Percentiles rank a stretch among this genome's conserved stretches.
phyloP scores from a whole-genome alignment of 2,329 filamentous ascomycete genomes.

The Cercospora sp. region DNA sequence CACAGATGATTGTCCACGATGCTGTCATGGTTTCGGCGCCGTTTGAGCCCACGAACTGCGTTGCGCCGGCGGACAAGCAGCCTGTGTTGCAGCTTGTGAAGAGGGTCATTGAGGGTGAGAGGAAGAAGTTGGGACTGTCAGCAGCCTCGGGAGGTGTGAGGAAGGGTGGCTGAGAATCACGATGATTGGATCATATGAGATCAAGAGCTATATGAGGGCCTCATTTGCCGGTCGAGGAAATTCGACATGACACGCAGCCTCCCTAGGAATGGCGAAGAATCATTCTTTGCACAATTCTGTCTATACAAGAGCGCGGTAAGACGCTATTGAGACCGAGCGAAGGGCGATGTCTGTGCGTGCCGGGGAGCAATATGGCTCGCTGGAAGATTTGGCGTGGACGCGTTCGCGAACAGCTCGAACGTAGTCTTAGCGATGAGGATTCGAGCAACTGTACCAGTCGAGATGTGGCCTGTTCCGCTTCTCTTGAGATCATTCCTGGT shows the following conservation, averaged over 20 bases:
- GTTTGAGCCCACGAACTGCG: constrained; percentile 59
- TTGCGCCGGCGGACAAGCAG: constrained; percentile 46
- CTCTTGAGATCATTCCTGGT: neutral
- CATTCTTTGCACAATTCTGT: neutral
- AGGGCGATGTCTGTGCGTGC: neutral
- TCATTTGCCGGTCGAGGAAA: neutral
- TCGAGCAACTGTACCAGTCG: neutral
- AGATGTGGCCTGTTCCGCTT: neutral
- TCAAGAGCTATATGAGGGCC: neutral
- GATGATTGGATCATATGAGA: neutral
- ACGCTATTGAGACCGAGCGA: neutral
- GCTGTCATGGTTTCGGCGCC: constrained; percentile 60
- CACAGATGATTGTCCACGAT: constrained; percentile 61
- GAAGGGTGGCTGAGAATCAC: constrained; percentile 31
- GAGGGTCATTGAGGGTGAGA: constrained; percentile 51
- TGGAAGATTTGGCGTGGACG: neutral
- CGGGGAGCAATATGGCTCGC: neutral
- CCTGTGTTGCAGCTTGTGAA: constrained; percentile 46
- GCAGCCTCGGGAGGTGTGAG: constrained; percentile 27
- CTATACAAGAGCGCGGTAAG: neutral
- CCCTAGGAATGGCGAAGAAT: neutral
- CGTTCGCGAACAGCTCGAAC: neutral
- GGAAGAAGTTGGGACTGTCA: constrained; percentile 44
- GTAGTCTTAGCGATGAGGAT: neutral
- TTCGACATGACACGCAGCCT: neutral